These are phyloP conservation scores for Dendrobium chrysotoxum DNA, from an alignment of 106 monocot species.

Conservation along the genomic window DNA sequence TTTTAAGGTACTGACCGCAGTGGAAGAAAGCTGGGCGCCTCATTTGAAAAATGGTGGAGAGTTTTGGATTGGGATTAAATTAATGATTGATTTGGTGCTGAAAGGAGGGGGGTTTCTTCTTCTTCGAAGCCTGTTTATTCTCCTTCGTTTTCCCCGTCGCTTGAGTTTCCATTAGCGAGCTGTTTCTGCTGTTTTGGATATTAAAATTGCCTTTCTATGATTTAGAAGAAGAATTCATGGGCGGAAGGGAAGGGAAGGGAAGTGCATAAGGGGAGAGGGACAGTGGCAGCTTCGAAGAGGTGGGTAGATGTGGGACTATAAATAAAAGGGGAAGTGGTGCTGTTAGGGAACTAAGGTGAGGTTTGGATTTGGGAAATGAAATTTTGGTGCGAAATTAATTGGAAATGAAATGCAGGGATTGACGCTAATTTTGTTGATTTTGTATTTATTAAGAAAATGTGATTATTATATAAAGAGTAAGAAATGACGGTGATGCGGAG, in stretches of 20 bases:
- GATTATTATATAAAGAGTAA: too few relatives aligned
- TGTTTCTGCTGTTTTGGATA: background rate
- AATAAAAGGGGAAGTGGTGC: background rate
- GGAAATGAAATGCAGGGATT: background rate
- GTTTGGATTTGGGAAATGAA: background rate
- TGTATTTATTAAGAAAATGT: too few relatives aligned
- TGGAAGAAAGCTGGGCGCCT: conserved; percentile 28
- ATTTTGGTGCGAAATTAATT: background rate
- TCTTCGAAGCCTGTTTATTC: background rate
- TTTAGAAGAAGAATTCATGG: background rate
- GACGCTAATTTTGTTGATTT: background rate
- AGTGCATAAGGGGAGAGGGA: too few relatives aligned
- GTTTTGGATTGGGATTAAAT: background rate
- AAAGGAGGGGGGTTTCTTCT: background rate
- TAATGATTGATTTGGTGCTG: background rate
- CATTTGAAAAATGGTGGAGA: conserved; percentile 16
- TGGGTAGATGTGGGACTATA: background rate
- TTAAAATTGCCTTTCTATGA: background rate
- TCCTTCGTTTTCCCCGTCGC: background rate
- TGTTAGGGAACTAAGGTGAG: background rate
- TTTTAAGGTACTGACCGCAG: background rate
- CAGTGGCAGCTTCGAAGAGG: background rate
- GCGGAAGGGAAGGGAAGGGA: background rate
- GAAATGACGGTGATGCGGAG: too few relatives aligned
- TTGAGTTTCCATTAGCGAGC: background rate